Conservation (phyloP, 495 filamentous ascomycete species). For the Penicillium tannophilum region DNA sequence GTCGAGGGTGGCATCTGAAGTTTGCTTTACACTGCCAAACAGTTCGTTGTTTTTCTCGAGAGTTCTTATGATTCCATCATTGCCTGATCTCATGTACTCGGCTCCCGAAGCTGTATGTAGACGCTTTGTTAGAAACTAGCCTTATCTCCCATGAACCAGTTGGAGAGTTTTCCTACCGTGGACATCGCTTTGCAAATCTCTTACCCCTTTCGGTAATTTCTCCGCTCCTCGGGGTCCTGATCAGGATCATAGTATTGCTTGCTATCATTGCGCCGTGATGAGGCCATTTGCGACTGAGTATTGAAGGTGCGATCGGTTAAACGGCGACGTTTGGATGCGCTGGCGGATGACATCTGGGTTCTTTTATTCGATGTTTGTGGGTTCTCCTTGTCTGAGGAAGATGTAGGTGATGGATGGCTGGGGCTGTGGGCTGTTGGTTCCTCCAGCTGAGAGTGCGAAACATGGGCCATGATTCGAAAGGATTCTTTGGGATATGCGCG, state of each 20-base stretch:
- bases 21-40: slow-evolving; percentile 77
- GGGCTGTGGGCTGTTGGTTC: slow-evolving; percentile 23
- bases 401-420: slow-evolving; percentile 43
- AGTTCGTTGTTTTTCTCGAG: slow-evolving; percentile 64
- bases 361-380: slow-evolving; percentile 28
- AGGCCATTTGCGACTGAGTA: slow-evolving; percentile 30
- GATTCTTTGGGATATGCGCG: slow-evolving; percentile 6
- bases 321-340: slow-evolving; percentile 44
- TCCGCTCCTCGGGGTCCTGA: slow-evolving; percentile 77
- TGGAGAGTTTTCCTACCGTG: slow-evolving; percentile 49
- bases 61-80: slow-evolving; percentile 61
- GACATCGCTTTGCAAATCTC: slow-evolving; percentile 67
- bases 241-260: slow-evolving; percentile 80
- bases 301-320: slow-evolving; percentile 39
- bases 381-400: slow-evolving; percentile 65
- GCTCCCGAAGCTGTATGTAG: slow-evolving; percentile 58
- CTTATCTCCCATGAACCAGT: background rate
- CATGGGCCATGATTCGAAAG: slow-evolving; percentile 35
- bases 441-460: slow-evolving; percentile 25
- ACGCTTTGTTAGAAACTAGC: slow-evolving; percentile 10
- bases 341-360: slow-evolving; percentile 34
- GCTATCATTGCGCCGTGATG: slow-evolving; percentile 27
- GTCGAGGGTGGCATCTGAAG: slow-evolving; percentile 90
- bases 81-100: slow-evolving; percentile 63
- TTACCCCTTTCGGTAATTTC: slow-evolving; percentile 66